These are phyloP conservation scores for Agrocybe pediades DNA, from an alignment of 768 basidiomycete genomes.

Conservation along the genomic window DNA sequence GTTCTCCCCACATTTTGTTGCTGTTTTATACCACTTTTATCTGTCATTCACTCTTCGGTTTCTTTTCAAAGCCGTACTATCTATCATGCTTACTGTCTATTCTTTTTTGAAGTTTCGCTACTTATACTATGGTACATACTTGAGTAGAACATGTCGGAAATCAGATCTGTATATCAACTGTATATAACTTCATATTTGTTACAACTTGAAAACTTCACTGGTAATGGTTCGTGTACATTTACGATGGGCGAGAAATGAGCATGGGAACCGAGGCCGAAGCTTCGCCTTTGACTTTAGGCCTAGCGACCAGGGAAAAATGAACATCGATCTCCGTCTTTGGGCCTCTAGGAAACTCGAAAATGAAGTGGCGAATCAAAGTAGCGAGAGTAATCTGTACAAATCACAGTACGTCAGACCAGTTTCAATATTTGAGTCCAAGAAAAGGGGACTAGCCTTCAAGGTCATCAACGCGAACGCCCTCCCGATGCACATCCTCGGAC, in stretches of 20 bases:
- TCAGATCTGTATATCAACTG: too few relatives aligned
- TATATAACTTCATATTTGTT: too few relatives aligned
- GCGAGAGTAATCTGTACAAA: conserved; percentile 37
- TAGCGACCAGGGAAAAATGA: conserved; percentile 30
- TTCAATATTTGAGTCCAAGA: neutral
- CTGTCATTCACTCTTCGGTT: too few relatives aligned
- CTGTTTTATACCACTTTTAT: too few relatives aligned
- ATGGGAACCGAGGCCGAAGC: conserved; percentile 31
- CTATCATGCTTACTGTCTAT: too few relatives aligned
- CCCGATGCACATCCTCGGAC: conserved; percentile 46
- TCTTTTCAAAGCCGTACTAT: too few relatives aligned
- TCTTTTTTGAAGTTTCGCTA: too few relatives aligned
- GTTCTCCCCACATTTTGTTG: too few relatives aligned
- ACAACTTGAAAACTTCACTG: too few relatives aligned
- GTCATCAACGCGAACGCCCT: conserved; percentile 42
- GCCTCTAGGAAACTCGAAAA: conserved; percentile 38
- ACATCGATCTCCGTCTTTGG: conserved; percentile 32
- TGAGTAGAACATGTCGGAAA: too few relatives aligned
- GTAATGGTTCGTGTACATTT: too few relatives aligned
- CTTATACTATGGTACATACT: too few relatives aligned
- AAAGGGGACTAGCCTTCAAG: conserved; percentile 34
- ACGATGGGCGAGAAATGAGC: conserved; percentile 26
- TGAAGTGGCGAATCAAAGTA: conserved; percentile 42
- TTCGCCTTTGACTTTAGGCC: conserved; percentile 35
- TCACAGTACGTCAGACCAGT: neutral